Base-by-base conservation (phyloP, 345 rosid genomes). In the Salix purpurea region DNA sequence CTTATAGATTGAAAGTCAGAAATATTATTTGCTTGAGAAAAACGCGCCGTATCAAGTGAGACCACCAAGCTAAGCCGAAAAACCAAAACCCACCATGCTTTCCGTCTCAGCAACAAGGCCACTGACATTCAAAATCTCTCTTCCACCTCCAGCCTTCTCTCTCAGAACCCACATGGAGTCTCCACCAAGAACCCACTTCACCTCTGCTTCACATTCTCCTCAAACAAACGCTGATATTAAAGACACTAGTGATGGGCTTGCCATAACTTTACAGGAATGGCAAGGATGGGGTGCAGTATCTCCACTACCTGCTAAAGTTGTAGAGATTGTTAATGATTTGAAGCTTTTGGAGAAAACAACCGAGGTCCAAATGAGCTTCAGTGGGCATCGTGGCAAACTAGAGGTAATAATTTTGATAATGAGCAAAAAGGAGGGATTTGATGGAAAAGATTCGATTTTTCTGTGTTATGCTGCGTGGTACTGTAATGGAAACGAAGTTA, bases 351-450 rank as follows among this genome's bases (percentile, higher is more conserved):
- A 92, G 88, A 81, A 67, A 42, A 83, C 83, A 50, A 74, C 74
- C 73, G 92, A 94, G 82, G 79, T 87, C 73, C 85, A 78, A 52
- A 89, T 92, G 86, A 84, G 79, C 52, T 96, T 96, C 66, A 97
- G 97, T 61, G 95, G 96, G n/a, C 85, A 40, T 58, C 94, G 97
- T 34, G 99, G 98, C 71, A 93, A 92, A 82, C 82, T 93, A 54
- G 89, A 90, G 92, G 99, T 93, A 50, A 65, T 34, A 44, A 4
- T 72, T 61, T 75, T 23, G 68, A 28, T 67, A 28, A n/a, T 30
- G 74, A 64, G 73, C 62, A 72, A 28, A 46, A 21, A 42, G 54
- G 48, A 34, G n/a, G 18, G 32, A 19, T 16, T 44, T 28, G 10
- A 69, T 21, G 16, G 10, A 72, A 69, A 30, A 37, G 46, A 76